Evolutionary conservation across 139 green algal species (phyloP).

Genomic region (Astrephomene gubernaculifera): DNA sequence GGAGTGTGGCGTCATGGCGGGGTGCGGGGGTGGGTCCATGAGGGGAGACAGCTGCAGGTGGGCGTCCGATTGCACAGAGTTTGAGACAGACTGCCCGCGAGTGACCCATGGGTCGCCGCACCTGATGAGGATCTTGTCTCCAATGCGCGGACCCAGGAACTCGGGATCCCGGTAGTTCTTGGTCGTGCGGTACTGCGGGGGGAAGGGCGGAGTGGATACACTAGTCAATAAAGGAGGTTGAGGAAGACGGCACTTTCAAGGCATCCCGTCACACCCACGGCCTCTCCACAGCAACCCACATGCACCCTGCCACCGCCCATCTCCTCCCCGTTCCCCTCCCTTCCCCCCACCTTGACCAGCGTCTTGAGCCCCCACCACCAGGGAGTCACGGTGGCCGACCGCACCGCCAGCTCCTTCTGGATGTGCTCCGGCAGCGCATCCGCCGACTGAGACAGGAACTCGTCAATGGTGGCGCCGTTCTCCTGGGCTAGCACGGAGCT

Average conservation of each 20-base stretch:
- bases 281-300: neutral
- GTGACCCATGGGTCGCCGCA: no score
- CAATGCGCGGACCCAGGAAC: conserved; percentile 79
- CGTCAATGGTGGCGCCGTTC: conserved; percentile 20
- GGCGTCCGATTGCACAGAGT: no score
- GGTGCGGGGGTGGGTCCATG: no score
- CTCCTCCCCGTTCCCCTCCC: neutral
- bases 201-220: neutral
- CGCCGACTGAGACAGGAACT: conserved; percentile 20
- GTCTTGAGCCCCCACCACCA: conserved; percentile 76
- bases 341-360: conserved; percentile 33
- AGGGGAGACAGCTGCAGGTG: no score
- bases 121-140: conserved; percentile 72
- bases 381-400: conserved; percentile 73
- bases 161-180: conserved; percentile 75
- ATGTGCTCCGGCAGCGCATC: conserved; percentile 39
- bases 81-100: no score
- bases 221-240: no score
- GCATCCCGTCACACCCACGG: neutral
- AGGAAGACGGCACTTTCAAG: no score
- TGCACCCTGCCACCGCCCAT: neutral
- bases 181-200: conserved; percentile 73
- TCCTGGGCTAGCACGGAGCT: neutral
- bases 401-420: conserved; percentile 67
- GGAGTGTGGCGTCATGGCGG: no score